phyloP scores from a whole-genome alignment of 352 stramenopile genomes.

The Halophytophthora polymorphica region DNA sequence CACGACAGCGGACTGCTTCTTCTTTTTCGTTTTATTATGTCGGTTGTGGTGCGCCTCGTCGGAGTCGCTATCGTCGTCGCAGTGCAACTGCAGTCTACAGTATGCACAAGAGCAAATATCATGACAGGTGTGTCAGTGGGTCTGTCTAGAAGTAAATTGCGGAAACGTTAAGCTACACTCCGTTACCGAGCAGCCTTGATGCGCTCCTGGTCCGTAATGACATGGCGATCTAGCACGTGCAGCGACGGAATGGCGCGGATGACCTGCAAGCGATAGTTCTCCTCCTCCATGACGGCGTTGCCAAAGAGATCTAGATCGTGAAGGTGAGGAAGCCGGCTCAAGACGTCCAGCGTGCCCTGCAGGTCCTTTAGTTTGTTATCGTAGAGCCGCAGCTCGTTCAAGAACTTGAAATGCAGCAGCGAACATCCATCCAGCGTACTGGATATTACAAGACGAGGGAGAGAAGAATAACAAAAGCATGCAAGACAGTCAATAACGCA shows the following conservation, averaged over 20 bases:
- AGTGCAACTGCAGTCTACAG: slow-evolving; percentile 20
- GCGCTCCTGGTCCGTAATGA: slow-evolving; percentile 73
- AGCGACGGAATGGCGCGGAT: slow-evolving; percentile 74
- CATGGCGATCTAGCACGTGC: slow-evolving; percentile 73
- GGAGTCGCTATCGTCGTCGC: slow-evolving; percentile 12
- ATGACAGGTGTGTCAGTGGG: too few relatives aligned
- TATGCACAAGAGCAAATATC: not conserved
- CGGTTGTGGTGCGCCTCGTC: slow-evolving; percentile 2
- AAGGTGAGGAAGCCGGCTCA: slow-evolving; percentile 62
- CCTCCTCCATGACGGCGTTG: slow-evolving; percentile 80
- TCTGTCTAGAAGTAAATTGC: too few relatives aligned
- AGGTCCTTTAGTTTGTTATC: slow-evolving; percentile 84
- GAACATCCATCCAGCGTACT: slow-evolving; percentile 50
- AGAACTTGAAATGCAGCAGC: slow-evolving; percentile 68
- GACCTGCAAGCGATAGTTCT: slow-evolving; percentile 82
- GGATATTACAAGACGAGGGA: not conserved
- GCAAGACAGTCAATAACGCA: slow-evolving; percentile 5
- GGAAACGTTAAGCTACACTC: not conserved
- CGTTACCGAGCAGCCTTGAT: slow-evolving; percentile 34
- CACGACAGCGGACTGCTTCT: slow-evolving; percentile 17
- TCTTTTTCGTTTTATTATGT: slow-evolving; percentile 13
- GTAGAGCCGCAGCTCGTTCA: slow-evolving; percentile 74
- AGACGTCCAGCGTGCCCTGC: slow-evolving; percentile 37
- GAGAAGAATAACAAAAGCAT: not conserved
- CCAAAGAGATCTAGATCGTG: slow-evolving; percentile 78